Base-by-base conservation (phyloP, 2,329 filamentous ascomycete species). In the Ceratocystis lukuohia region DNA sequence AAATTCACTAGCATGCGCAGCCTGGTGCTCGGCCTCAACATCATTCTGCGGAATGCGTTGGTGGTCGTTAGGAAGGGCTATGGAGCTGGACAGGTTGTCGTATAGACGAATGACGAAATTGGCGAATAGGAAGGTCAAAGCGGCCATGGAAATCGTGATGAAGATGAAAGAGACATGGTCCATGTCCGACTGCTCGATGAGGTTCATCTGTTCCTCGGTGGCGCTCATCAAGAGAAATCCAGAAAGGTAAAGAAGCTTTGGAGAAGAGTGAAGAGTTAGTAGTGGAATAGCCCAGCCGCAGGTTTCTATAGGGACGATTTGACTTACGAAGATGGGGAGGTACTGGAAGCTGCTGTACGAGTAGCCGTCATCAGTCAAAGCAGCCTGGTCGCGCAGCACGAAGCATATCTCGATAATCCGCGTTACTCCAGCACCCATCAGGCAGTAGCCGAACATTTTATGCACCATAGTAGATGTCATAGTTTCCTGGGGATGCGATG, bases 211-310 rank as follows among this genome's bases (percentile, higher is more conserved):
- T 77, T 99, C 92, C 74, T 97, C 94, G 0, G 91, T 97, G 17
- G 94, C 93, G 41, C 91, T 89, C 91, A 97, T 96, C 78, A 99
- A 99, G 50, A 99, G 81, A 77, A 97, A 96, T 1, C 94, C 94
- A 2, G 92, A 88, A 5, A 92, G 91, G 72, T 89, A 96, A 33
- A 99, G 83, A 50, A 97, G 82, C 91, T 95, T 68, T 10, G 8
- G 44, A 62, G 4, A 6, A 75, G 73, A 25, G 12, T 12, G 41
- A 12, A 12, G 37, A 41, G 10, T 41, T 41, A 41, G 37, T 4
- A 41, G 10, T 12, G 37, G 10, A 41, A 41, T 15, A 41, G 5
- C 37, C 10, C 37, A 12, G 37, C 37, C 10, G 10, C 10, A 3
- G 37, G 37, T 41, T 41, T 41, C 10, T 41, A 41, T 41, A 41